A percentile compares a stretch with the other conserved stretches of the same genome.
phyloP scores from a whole-genome alignment of 441 rosid species.

The Breynia disticha region DNA sequence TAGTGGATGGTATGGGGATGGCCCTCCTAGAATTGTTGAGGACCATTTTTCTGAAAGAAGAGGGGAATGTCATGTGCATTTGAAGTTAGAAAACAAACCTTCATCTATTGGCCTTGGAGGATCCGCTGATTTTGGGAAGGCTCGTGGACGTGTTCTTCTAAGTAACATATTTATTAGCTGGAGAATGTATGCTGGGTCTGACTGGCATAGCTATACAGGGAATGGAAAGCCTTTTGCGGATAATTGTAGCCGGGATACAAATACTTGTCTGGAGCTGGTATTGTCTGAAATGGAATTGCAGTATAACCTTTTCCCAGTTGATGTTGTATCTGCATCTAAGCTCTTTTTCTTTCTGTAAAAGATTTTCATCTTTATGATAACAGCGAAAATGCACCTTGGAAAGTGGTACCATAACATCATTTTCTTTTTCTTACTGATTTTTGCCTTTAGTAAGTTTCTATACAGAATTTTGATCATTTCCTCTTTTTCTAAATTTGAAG shows the following conservation, averaged over 20 bases:
- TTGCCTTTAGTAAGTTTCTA: constrained; percentile 1
- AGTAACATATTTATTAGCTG: constrained; percentile 60
- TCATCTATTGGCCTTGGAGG: constrained; percentile 22
- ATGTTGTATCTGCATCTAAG: constrained; percentile 59
- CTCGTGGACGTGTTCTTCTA: constrained; percentile 52
- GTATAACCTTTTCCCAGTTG: constrained; percentile 55
- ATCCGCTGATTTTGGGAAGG: constrained; percentile 33
- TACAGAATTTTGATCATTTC: constrained; percentile 3
- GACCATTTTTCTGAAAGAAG: constrained; percentile 72
- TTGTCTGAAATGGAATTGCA: constrained; percentile 57
- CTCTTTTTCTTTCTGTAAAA: constrained; percentile 57
- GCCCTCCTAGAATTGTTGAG: constrained; percentile 54
- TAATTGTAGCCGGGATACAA: constrained; percentile 46
- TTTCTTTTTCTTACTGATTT: constrained; percentile 3
- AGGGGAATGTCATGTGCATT: constrained; percentile 37
- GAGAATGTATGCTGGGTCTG: constrained; percentile 83
- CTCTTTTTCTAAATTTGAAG: constrained; percentile 36
- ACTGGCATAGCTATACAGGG: constrained; percentile 48
- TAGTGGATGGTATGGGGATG: constrained; percentile 78
- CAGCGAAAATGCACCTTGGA: constrained; percentile 79
- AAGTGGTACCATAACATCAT: constrained; percentile 42
- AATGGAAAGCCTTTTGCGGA: constrained; percentile 21
- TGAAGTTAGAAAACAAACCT: constrained; percentile 36
- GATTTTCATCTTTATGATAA: constrained; percentile 71
- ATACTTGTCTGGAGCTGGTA: constrained; percentile 59